Percentiles rank a stretch among this genome's conserved stretches.
Conservation (phyloP, 2,329 filamentous ascomycete species). For the Penicillium oxalicum region DNA sequence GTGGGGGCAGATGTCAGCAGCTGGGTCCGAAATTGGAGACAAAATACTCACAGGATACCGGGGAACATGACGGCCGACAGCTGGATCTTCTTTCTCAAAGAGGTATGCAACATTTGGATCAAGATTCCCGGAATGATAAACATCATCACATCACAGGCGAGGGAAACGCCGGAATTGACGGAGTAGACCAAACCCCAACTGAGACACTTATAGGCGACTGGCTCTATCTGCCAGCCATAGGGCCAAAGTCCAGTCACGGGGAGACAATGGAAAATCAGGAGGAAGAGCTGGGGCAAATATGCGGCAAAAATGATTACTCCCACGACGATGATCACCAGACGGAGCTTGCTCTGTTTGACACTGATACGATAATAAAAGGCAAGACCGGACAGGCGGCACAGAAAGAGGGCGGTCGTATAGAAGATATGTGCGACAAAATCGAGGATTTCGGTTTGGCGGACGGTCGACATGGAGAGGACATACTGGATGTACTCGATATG, state of each 20-base stretch:
- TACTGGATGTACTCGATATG: conserved; percentile 37
- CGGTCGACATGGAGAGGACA: conserved; percentile 39
- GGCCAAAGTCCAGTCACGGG: conserved; percentile 50
- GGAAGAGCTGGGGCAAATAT: conserved; percentile 45
- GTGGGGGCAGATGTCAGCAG: neutral
- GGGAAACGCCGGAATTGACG: conserved; percentile 46
- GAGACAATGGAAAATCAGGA: conserved; percentile 48
- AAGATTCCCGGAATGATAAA: conserved; percentile 49
- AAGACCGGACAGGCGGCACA: conserved; percentile 49
- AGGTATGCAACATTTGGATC: conserved; percentile 43
- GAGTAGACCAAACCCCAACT: conserved; percentile 50
- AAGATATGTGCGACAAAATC: conserved; percentile 49
- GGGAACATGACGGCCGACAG: conserved; percentile 46
- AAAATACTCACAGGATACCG: conserved; percentile 40
- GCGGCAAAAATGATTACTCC: conserved; percentile 36
- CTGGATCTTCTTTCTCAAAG: conserved; percentile 42
- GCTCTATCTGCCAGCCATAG: conserved; percentile 44
- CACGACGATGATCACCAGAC: conserved; percentile 21
- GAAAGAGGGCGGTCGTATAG: conserved; percentile 47
- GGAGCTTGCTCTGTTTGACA: conserved; percentile 25
- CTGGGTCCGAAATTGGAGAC: no score
- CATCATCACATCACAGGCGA: conserved; percentile 47
- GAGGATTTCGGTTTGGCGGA: conserved; percentile 42
- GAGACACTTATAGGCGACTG: conserved; percentile 41
- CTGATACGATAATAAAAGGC: conserved; percentile 49